Evolutionary conservation across 73 alveolate genomes (phyloP).

Genomic region (Tetrahymena borealis): DNA sequence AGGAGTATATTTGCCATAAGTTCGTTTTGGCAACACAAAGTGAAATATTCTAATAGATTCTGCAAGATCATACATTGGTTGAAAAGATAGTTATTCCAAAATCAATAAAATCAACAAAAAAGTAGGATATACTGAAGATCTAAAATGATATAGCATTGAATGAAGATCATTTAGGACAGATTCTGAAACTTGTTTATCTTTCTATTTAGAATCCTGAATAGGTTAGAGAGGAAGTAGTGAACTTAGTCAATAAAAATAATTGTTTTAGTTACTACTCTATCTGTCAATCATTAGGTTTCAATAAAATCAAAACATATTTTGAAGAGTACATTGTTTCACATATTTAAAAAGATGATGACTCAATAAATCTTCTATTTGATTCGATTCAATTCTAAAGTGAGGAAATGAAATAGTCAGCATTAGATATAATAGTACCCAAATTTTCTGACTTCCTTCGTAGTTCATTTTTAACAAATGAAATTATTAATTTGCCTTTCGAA

Average conservation of each 20-base stretch:
- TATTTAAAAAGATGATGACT: background rate
- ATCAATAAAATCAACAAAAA: background rate
- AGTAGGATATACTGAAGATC: background rate
- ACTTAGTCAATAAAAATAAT: background rate
- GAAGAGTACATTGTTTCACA: background rate
- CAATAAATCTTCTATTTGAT: background rate
- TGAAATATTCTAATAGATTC: background rate
- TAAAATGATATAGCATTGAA: no score
- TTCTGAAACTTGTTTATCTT: background rate
- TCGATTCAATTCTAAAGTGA: background rate
- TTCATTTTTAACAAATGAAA: background rate
- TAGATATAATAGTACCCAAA: background rate
- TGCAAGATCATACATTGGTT: background rate
- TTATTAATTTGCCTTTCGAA: background rate
- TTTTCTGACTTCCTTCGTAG: background rate
- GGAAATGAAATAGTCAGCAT: background rate
- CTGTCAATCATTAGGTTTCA: background rate
- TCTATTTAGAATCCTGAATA: background rate
- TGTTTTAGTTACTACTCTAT: background rate
- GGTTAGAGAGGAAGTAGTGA: background rate
- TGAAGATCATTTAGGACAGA: background rate
- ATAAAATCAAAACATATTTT: background rate
- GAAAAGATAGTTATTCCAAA: background rate
- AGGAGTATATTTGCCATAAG: background rate
- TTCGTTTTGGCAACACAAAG: background rate